Percentiles rank a stretch among this genome's conserved stretches.
Evolutionary conservation across 495 filamentous ascomycete species (phyloP).

Genomic region (Lophium mytilinum): DNA sequence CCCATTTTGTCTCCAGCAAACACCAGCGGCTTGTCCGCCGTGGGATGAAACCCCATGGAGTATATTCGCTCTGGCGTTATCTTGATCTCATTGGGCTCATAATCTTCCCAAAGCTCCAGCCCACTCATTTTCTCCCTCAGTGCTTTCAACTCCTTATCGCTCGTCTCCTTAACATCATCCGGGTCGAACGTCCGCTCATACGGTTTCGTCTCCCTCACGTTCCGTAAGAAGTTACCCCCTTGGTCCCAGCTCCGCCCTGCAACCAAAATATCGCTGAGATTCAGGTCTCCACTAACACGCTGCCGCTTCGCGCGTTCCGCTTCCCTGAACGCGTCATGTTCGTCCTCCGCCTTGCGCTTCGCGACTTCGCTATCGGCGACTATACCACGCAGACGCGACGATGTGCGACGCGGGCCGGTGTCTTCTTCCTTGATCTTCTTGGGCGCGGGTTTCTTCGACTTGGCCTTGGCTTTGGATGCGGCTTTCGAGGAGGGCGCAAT

Average conservation of each 20-base stretch:
- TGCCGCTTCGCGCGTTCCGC: slow-evolving; percentile 60
- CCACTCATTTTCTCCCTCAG: slow-evolving; percentile 74
- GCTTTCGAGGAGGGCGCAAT: slow-evolving; percentile 39
- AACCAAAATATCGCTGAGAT: slow-evolving; percentile 69
- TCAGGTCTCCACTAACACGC: slow-evolving; percentile 62
- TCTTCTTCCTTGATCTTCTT: slow-evolving; percentile 44
- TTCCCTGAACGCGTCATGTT: slow-evolving; percentile 52
- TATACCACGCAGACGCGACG: slow-evolving; percentile 58
- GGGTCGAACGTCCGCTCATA: slow-evolving; percentile 75
- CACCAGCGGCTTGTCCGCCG: slow-evolving; percentile 73
- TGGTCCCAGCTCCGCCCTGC: slow-evolving; percentile 56
- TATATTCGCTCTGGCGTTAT: slow-evolving; percentile 87
- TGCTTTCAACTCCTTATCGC: slow-evolving; percentile 64
- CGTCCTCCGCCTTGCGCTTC: slow-evolving; percentile 74
- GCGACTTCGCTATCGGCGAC: slow-evolving; percentile 62
- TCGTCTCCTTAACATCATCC: slow-evolving; percentile 72
- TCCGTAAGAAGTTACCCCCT: slow-evolving; percentile 45
- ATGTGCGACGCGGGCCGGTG: slow-evolving; percentile 50
- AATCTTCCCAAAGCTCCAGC: slow-evolving; percentile 72
- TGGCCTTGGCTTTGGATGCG: slow-evolving; percentile 28
- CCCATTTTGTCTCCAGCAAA: slow-evolving; percentile 95
- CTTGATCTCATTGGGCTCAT: slow-evolving; percentile 81
- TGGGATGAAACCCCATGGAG: slow-evolving; percentile 81
- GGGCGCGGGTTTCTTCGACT: slow-evolving; percentile 43
- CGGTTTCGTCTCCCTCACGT: slow-evolving; percentile 60